phyloP scores from a whole-genome alignment of 2,329 filamentous ascomycete genomes.

The Microdochium paspali region DNA sequence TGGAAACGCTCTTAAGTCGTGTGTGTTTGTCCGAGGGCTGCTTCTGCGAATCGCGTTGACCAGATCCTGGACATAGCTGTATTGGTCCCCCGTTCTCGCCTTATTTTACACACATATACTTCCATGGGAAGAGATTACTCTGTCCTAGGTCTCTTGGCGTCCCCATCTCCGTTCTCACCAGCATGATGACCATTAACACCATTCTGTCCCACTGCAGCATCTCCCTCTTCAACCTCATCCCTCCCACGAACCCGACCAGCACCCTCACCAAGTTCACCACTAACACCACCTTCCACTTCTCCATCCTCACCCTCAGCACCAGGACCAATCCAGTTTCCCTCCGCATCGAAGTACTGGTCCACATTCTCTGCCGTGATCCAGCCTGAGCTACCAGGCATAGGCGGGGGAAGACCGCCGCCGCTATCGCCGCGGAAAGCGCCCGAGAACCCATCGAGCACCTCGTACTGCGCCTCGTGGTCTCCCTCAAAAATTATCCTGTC shows the following conservation, averaged over 20 bases:
- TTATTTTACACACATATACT: neutral
- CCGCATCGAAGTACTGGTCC: slow-evolving; percentile 69
- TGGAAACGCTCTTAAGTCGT: too few species aligned
- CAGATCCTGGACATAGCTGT: too few species aligned
- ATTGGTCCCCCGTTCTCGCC: neutral
- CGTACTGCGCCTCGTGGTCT: slow-evolving; percentile 41
- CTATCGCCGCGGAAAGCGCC: slow-evolving; percentile 40
- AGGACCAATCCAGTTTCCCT: slow-evolving; percentile 67
- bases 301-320: neutral
- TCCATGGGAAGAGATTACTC: slow-evolving; percentile 9
- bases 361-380: slow-evolving; percentile 94
- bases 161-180: slow-evolving; percentile 19
- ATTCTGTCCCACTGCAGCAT: slow-evolving; percentile 5
- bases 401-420: slow-evolving; percentile 48
- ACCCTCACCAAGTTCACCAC: slow-evolving; percentile 51
- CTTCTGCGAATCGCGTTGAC: too few species aligned
- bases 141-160: slow-evolving; percentile 19
- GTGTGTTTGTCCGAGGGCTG: too few species aligned
- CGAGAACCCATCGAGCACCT: slow-evolving; percentile 45
- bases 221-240: slow-evolving; percentile 41
- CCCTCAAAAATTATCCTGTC: slow-evolving; percentile 50
- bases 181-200: slow-evolving; percentile 30
- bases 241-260: slow-evolving; percentile 47
- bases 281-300: slow-evolving; percentile 27
- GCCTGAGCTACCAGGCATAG: slow-evolving; percentile 63